Evolutionary conservation across 768 basidiomycete species (phyloP).

Genomic region (Guyanaporus albipodus): DNA sequence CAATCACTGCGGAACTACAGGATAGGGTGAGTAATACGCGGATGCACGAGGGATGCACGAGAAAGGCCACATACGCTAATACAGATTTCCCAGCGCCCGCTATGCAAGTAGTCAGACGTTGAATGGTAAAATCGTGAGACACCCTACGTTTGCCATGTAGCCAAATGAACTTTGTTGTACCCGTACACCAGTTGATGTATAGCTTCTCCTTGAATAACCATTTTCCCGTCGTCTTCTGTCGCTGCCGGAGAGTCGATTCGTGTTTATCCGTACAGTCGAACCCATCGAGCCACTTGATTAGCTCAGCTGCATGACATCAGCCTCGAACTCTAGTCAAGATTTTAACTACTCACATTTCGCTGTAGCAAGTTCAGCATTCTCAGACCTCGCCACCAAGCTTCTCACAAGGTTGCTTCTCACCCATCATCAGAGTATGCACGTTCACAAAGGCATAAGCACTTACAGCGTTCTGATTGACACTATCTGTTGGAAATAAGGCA

Average conservation of each 20-base stretch:
- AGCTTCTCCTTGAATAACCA: not conserved
- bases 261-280: not conserved
- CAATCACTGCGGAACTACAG: not conserved
- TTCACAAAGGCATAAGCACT: not conserved
- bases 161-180: conserved; percentile 1
- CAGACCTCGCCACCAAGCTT: not conserved
- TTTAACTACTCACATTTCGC: not conserved
- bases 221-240: not conserved
- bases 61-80: not conserved
- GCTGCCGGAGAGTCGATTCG: not conserved
- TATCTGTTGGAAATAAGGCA: not conserved
- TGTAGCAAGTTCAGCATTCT: not conserved
- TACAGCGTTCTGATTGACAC: not conserved
- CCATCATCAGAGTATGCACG: not conserved
- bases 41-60: not conserved
- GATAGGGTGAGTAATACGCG: not conserved
- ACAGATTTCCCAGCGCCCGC: not conserved
- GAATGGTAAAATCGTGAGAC: not conserved
- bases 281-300: not conserved
- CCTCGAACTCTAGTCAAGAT: too few relatives aligned
- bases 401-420: not conserved
- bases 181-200: not conserved
- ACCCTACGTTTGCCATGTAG: conserved; percentile 5
- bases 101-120: not conserved
- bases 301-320: not conserved